Percentiles rank a stretch among this genome's conserved stretches.
Evolutionary conservation across 306 rosid genomes (phyloP).

Genomic region (Prunus armeniaca): DNA sequence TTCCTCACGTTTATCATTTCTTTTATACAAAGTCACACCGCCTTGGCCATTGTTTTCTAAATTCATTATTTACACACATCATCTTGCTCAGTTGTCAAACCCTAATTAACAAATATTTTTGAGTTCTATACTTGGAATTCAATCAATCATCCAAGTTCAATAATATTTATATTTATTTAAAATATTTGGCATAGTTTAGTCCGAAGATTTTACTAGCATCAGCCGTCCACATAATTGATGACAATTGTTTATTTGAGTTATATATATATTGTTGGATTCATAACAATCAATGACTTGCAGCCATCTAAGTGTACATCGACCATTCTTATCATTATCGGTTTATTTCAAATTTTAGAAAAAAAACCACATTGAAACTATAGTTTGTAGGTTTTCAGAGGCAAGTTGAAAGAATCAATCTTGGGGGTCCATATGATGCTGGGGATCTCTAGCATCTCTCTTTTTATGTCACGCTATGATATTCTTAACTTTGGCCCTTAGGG

Average conservation of each 20-base stretch:
- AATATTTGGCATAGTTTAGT: not conserved
- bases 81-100: not conserved
- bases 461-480: not conserved
- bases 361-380: not conserved
- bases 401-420: not conserved
- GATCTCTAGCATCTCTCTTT: conserved; percentile 9
- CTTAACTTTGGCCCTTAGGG: conserved; percentile 10
- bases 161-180: not conserved
- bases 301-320: too few species aligned
- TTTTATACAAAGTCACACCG: not conserved
- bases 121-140: not conserved
- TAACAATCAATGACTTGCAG: too few species aligned
- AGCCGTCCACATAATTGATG: not conserved
- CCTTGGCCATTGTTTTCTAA: not conserved
- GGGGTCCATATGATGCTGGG: conserved; percentile 12
- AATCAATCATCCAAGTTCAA: not conserved
- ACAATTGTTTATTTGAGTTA: not conserved
- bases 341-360: not conserved
- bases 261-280: not conserved
- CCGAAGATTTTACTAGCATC: not conserved
- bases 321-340: too few species aligned
- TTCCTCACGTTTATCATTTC: not conserved
- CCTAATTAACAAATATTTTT: not conserved
- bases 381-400: not conserved
- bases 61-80: too few species aligned